phyloP scores from a whole-genome alignment of 78 protist species.

The Dictyostelium purpureum region DNA sequence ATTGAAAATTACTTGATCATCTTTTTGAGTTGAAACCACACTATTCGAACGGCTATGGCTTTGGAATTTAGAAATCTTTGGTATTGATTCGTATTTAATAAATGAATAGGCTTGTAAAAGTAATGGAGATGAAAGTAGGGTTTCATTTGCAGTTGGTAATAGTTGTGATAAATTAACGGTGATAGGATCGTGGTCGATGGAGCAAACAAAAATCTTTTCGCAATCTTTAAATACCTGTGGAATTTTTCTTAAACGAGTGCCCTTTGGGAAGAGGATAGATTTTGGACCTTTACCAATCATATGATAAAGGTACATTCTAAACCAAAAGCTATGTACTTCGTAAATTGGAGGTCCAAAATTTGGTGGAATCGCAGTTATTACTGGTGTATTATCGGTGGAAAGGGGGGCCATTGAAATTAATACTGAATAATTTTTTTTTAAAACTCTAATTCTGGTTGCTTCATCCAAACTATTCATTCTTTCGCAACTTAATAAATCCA shows the following conservation, averaged over 20 bases:
- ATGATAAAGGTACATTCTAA: constrained; percentile 80
- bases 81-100: constrained; percentile 3
- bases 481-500: constrained; percentile 82
- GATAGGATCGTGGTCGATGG: constrained; percentile 75
- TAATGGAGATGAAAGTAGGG: constrained; percentile 57
- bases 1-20: neutral
- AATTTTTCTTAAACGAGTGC: constrained; percentile 73
- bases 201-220: constrained; percentile 27
- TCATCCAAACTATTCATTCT: constrained; percentile 74
- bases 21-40: neutral
- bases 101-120: constrained; percentile 58
- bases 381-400: constrained; percentile 28
- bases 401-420: constrained; percentile 93
- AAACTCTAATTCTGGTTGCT: constrained; percentile 58
- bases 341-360: constrained; percentile 89
- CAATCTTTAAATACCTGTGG: constrained; percentile 73
- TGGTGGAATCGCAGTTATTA: constrained; percentile 3
- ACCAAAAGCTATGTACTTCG: constrained; percentile 84
- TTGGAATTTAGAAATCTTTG: neutral
- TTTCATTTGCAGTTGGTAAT: constrained; percentile 69
- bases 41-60: constrained; percentile 4
- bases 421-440: constrained; percentile 84
- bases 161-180: constrained; percentile 28
- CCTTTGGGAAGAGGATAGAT: constrained; percentile 71
- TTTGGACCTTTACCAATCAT: constrained; percentile 86